Evolutionary conservation across 169 alveolate species (phyloP).

Genomic region (Neospora caninum): DNA sequence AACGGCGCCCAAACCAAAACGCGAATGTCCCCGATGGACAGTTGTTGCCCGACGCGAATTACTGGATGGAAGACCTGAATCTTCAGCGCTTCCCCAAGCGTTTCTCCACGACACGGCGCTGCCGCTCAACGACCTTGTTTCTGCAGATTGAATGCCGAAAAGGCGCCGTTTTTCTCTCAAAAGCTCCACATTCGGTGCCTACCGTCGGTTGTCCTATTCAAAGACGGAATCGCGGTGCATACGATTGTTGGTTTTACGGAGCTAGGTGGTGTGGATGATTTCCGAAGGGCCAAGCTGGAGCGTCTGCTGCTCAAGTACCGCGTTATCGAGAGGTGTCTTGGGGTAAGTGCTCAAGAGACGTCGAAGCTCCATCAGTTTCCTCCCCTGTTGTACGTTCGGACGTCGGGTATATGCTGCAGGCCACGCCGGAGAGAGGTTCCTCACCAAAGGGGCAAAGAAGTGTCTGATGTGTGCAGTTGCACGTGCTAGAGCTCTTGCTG

Average conservation of each 20-base stretch:
- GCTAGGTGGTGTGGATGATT: conserved; percentile 79
- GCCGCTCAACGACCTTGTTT: neutral
- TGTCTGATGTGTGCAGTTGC: too few species aligned
- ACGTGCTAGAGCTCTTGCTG: too few species aligned
- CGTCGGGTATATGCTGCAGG: neutral
- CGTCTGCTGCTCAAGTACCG: conserved; percentile 38
- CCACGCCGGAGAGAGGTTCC: neutral
- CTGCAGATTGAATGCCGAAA: conserved; percentile 84
- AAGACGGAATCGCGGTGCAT: conserved; percentile 85
- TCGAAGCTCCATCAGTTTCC: neutral
- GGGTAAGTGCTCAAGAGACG: neutral
- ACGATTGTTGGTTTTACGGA: conserved; percentile 88
- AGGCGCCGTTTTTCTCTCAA: conserved; percentile 84
- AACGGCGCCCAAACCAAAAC: too few species aligned
- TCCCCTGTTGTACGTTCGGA: neutral
- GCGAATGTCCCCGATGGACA: too few species aligned
- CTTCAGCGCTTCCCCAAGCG: too few species aligned
- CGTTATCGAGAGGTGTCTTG: conserved; percentile 36
- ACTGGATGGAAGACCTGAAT: too few species aligned
- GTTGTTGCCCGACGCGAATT: too few species aligned
- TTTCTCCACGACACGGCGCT: neutral
- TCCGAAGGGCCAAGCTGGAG: conserved; percentile 28
- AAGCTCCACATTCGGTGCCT: conserved; percentile 82
- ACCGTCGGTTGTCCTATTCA: conserved; percentile 85
- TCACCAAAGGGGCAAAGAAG: too few species aligned